phyloP scores from a whole-genome alignment of 257 asterid species.

The Scutellaria baicalensis region DNA sequence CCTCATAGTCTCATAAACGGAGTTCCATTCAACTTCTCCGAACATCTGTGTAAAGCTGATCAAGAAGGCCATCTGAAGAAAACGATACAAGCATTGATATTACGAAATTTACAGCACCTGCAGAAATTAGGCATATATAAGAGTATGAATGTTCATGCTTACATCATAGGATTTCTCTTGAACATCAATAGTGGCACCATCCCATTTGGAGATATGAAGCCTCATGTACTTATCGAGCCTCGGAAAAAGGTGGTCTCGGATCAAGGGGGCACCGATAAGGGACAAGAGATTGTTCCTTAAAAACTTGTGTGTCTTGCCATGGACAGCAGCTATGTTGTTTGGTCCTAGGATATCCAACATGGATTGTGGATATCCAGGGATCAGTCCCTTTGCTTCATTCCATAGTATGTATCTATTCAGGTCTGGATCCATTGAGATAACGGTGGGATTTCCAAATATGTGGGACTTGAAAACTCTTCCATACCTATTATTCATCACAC shows the following conservation, averaged over 20 bases:
- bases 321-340: conserved; percentile 64
- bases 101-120: no score
- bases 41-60: conserved; percentile 36
- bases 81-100: neutral
- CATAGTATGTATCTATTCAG: conserved; percentile 56
- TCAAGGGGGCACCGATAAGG: conserved; percentile 46
- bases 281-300: conserved; percentile 56
- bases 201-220: conserved; percentile 52
- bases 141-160: neutral
- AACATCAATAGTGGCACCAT: conserved; percentile 38
- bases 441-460: conserved; percentile 73
- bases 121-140: neutral
- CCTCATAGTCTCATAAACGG: conserved; percentile 30
- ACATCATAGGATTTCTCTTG: conserved; percentile 69
- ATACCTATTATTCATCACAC: conserved; percentile 39
- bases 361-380: conserved; percentile 90
- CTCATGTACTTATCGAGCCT: conserved; percentile 44
- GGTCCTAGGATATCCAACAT: conserved; percentile 76
- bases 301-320: conserved; percentile 57
- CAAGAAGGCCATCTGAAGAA: conserved; percentile 48
- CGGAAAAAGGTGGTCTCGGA: conserved; percentile 45
- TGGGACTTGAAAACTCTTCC: conserved; percentile 81
- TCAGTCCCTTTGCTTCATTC: conserved; percentile 68
- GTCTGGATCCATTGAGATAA: conserved; percentile 83
- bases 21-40: conserved; percentile 29